phyloP scores from a whole-genome alignment of 1,284 basidiomycete species.

The Abortiporus biennis region DNA sequence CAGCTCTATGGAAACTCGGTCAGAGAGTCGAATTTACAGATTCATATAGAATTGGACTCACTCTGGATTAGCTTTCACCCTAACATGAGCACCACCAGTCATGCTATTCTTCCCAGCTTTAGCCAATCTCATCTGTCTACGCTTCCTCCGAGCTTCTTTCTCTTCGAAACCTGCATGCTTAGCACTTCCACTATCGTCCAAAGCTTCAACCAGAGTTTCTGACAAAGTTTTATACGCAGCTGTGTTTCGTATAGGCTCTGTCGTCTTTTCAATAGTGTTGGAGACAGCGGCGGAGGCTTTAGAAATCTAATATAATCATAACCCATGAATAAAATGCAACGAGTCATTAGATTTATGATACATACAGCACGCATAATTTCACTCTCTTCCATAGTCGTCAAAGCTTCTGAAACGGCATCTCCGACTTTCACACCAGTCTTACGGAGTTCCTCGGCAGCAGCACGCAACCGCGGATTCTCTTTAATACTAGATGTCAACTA shows the following conservation, averaged over 20 bases:
- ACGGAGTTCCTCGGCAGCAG: constrained; percentile 87
- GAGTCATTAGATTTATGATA: constrained; percentile 9
- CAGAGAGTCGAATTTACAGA: neutral
- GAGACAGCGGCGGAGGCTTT: constrained; percentile 77
- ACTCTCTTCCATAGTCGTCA: constrained; percentile 91
- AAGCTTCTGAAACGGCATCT: constrained; percentile 88
- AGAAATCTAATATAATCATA: constrained; percentile 49
- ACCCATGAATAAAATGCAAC: neutral
- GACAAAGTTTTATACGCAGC: constrained; percentile 91
- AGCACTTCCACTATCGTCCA: constrained; percentile 90
- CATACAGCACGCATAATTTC: constrained; percentile 83
- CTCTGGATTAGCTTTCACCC: constrained; percentile 72
- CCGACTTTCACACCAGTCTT: constrained; percentile 89
- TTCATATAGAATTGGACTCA: constrained; percentile 34
- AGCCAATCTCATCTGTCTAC: constrained; percentile 68
- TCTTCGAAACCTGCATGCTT: constrained; percentile 94
- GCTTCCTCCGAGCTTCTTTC: constrained; percentile 76
- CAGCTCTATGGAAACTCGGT: constrained; percentile 52
- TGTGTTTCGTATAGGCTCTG: constrained; percentile 92
- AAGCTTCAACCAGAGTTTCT: constrained; percentile 85
- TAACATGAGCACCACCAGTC: constrained; percentile 26
- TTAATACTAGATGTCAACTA: constrained; percentile 92
- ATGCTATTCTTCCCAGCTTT: constrained; percentile 76
- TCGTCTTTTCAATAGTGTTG: constrained; percentile 74
- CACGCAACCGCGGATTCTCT: constrained; percentile 89